These are phyloP conservation scores for Boechera retrofracta DNA, from an alignment of 345 rosid genomes.

Conservation along the genomic window DNA sequence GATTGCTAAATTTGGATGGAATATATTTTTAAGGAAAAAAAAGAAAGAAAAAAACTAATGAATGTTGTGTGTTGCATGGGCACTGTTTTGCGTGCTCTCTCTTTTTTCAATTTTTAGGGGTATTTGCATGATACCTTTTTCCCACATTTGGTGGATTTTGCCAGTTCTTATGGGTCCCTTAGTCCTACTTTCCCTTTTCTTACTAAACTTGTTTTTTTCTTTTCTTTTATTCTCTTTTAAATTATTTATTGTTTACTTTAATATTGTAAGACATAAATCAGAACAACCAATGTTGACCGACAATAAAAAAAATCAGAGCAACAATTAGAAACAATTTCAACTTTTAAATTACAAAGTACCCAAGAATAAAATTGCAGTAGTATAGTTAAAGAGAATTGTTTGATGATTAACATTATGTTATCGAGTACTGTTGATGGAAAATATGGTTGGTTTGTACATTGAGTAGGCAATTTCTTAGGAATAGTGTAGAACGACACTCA, in stretches of 20 bases:
- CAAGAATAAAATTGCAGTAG: too few species aligned
- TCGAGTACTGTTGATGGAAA: neutral
- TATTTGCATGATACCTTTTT: constrained; percentile 54
- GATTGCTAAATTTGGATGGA: constrained; percentile 53
- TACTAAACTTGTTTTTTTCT: constrained; percentile 24
- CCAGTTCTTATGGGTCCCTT: constrained; percentile 31
- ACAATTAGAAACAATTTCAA: neutral
- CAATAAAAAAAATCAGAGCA: neutral
- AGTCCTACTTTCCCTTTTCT: constrained; percentile 40
- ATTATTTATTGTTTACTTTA: neutral
- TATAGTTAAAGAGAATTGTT: neutral
- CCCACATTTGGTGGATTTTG: constrained; percentile 53
- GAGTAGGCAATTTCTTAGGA: too few species aligned
- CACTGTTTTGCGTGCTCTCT: constrained; percentile 56
- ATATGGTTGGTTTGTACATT: too few species aligned
- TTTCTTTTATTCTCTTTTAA: neutral
- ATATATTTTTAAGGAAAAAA: constrained; percentile 23
- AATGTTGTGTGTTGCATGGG: constrained; percentile 63
- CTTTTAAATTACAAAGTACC: too few species aligned
- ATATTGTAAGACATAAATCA: too few species aligned
- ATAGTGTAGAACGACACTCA: too few species aligned
- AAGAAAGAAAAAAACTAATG: constrained; percentile 49
- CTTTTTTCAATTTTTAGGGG: constrained; percentile 31
- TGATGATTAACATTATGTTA: neutral
- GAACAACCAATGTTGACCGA: too few species aligned